Conservation (phyloP, 257 asterid species). For the Solanum virginianum region DNA sequence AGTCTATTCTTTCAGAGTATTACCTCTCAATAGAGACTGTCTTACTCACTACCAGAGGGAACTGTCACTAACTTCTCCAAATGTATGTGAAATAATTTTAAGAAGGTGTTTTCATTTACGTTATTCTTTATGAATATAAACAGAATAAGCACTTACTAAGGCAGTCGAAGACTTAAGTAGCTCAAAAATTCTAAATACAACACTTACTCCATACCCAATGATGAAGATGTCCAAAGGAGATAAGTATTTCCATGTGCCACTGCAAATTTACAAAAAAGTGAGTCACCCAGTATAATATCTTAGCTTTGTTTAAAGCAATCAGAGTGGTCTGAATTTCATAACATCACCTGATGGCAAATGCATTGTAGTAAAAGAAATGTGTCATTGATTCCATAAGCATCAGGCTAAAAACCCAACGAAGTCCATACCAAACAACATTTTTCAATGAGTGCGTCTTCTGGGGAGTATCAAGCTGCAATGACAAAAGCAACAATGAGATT, state of each 20-base stretch:
- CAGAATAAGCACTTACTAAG: not conserved
- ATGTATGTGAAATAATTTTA: not conserved
- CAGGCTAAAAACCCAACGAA: conserved; percentile 69
- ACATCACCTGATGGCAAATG: conserved; percentile 82
- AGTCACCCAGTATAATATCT: conserved; percentile 4
- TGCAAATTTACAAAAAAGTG: conserved; percentile 15
- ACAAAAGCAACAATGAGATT: not conserved
- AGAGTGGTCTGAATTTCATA: conserved; percentile 4
- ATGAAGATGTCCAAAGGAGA: conserved; percentile 82
- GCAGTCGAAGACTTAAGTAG: not conserved
- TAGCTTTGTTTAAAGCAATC: not conserved
- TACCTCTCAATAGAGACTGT: not conserved
- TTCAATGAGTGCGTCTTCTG: conserved; percentile 47
- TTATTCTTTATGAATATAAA: not conserved
- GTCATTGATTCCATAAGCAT: conserved; percentile 79
- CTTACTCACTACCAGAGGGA: not conserved
- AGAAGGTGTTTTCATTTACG: not conserved
- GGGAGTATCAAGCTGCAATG: conserved; percentile 66
- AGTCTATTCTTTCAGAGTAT: not conserved
- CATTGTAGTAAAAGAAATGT: conserved; percentile 76
- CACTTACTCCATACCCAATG: conserved; percentile 90
- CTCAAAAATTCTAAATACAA: conserved; percentile 2
- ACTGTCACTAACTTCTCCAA: not conserved
- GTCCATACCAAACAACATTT: conserved; percentile 67
- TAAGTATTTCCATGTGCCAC: conserved; percentile 81